Conservation (phyloP, 805 yeast genomes). For the Hanseniaspora jakobsenii region DNA sequence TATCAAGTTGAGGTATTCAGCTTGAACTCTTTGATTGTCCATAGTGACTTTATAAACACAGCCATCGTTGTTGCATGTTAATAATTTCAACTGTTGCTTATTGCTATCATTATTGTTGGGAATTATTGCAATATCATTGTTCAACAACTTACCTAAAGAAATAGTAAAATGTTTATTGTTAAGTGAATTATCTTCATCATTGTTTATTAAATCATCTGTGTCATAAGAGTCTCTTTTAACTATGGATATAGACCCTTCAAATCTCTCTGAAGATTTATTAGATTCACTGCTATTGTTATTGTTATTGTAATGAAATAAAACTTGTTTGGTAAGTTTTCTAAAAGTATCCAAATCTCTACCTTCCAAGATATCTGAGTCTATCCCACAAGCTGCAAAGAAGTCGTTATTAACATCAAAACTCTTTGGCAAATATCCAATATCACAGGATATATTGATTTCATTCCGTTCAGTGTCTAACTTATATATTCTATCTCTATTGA, state of each 20-base stretch:
- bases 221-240: not conserved
- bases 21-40: not conserved
- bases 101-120: not conserved
- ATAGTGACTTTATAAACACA: not conserved
- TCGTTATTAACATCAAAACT: conserved; percentile 6
- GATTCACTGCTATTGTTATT: not conserved
- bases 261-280: too few species aligned
- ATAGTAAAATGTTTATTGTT: not conserved
- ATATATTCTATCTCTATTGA: not conserved
- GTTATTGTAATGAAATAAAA: too few species aligned
- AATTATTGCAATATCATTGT: not conserved
- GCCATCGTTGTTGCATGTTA: conserved; percentile 1
- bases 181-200: too few species aligned
- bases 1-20: not conserved
- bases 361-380: not conserved
- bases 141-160: not conserved
- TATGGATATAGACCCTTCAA: not conserved
- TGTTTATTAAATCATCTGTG: too few species aligned
- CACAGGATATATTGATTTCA: not conserved
- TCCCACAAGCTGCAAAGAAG: conserved; percentile 8
- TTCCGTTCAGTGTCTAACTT: not conserved
- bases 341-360: not conserved
- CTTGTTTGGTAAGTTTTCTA: too few species aligned
- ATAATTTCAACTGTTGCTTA: not conserved
- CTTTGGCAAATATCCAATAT: not conserved